Percentiles rank a stretch among this genome's conserved stretches.
Evolutionary conservation across 805 yeast genomes (phyloP).

Genomic region (Barnettozyma sp.): DNA sequence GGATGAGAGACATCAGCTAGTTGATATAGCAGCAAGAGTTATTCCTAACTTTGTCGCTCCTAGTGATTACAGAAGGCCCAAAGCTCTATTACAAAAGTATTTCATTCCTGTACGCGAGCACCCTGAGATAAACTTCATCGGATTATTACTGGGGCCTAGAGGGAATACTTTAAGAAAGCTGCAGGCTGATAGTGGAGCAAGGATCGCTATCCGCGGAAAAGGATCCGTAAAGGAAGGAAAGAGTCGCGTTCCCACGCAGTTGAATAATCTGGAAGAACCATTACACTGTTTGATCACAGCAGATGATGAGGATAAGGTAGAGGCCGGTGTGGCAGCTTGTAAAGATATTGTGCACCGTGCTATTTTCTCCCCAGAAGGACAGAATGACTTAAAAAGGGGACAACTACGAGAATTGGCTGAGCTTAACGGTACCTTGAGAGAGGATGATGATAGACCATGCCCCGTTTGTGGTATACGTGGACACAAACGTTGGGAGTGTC

Average conservation of each 20-base stretch:
- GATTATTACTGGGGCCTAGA: constrained; percentile 88
- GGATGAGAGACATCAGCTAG: constrained; percentile 70
- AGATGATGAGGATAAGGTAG: constrained; percentile 70
- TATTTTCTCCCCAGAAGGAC: constrained; percentile 85
- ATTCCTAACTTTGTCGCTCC: constrained; percentile 83
- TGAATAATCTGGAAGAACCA: constrained; percentile 65
- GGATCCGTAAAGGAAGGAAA: constrained; percentile 95
- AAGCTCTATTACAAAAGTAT: constrained; percentile 71
- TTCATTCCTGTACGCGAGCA: constrained; percentile 80
- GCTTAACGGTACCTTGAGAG: constrained; percentile 88
- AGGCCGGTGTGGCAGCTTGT: constrained; percentile 66
- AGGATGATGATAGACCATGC: constrained; percentile 62
- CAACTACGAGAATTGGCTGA: constrained; percentile 91
- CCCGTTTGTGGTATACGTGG: constrained; percentile 60
- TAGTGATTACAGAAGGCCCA: constrained; percentile 61
- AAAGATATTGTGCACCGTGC: constrained; percentile 77
- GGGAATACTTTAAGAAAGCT: constrained; percentile 80
- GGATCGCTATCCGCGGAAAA: constrained; percentile 84
- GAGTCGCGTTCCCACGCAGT: constrained; percentile 32
- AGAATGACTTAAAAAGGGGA: constrained; percentile 82
- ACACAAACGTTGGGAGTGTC: constrained; percentile 62
- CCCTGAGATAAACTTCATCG: constrained; percentile 91
- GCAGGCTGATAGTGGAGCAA: constrained; percentile 83
- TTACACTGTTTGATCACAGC: constrained; percentile 84
- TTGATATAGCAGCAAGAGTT: constrained; percentile 64